Evolutionary conservation across 23 red algal species (phyloP).

Genomic region (Gracilaria caudata): DNA sequence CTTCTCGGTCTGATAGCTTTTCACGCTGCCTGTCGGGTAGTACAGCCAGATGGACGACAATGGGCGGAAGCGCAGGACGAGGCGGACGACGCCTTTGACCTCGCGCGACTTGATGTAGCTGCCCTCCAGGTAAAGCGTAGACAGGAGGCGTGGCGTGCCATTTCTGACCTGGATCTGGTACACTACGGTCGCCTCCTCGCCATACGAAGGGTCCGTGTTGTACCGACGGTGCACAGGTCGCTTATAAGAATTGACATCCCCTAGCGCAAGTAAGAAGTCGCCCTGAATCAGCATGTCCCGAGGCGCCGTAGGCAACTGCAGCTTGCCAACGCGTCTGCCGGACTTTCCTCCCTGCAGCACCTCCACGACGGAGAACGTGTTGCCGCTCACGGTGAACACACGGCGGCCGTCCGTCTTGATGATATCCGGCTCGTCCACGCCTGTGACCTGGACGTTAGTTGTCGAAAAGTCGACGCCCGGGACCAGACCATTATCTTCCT

Average conservation of each 20-base stretch:
- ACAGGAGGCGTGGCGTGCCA: constrained; percentile 4
- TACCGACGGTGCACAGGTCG: neutral
- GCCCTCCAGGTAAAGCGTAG: constrained; percentile 53
- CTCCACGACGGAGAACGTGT: constrained; percentile 9
- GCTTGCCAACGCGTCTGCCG: neutral
- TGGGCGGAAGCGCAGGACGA: constrained; percentile 33
- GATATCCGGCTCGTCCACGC: constrained; percentile 69
- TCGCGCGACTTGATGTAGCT: constrained; percentile 53
- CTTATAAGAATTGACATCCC: neutral
- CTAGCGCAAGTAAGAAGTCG: constrained; percentile 50
- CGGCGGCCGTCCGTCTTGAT: constrained; percentile 66
- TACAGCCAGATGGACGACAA: neutral
- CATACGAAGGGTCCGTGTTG: neutral
- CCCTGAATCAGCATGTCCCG: constrained; percentile 62
- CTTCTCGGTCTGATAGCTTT: neutral
- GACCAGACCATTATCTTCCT: constrained; percentile 23
- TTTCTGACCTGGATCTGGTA: constrained; percentile 43
- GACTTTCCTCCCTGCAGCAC: constrained; percentile 8
- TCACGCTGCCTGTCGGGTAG: neutral
- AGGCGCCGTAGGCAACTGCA: constrained; percentile 20
- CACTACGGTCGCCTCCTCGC: constrained; percentile 12
- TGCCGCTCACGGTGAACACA: constrained; percentile 38
- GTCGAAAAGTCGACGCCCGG: constrained; percentile 52
- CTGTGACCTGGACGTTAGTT: constrained; percentile 54
- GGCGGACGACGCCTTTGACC: constrained; percentile 54